A percentile compares a stretch with the other conserved stretches of the same genome.
Conservation (phyloP, 345 rosid genomes). For the Carallia brachiata region DNA sequence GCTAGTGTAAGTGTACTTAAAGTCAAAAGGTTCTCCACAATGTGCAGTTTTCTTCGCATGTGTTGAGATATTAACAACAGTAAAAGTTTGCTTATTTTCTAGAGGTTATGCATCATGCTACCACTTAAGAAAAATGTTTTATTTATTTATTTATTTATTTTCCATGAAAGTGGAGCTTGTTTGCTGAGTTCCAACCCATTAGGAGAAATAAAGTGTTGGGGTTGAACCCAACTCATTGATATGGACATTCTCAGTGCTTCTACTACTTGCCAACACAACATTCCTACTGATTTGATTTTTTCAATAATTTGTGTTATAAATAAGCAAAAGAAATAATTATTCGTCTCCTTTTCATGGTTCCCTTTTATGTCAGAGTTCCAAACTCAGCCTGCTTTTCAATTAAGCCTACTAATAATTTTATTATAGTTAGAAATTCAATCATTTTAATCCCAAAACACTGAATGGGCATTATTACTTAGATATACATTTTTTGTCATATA, state of each 20-base stretch:
- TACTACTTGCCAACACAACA: conserved; percentile 26
- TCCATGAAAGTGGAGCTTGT: conserved; percentile 22
- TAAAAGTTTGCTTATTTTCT: not conserved
- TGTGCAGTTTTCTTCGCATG: conserved; percentile 22
- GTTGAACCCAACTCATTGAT: conserved; percentile 44
- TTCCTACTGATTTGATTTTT: not conserved
- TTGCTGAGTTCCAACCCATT: conserved; percentile 11
- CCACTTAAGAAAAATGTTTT: conserved; percentile 18
- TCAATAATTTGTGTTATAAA: too few relatives aligned
- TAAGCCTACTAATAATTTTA: too few relatives aligned
- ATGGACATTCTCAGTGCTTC: conserved; percentile 31
- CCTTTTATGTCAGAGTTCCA: too few relatives aligned
- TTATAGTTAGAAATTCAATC: too few relatives aligned
- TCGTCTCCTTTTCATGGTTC: not conserved
- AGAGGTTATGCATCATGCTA: conserved; percentile 28
- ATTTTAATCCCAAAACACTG: too few relatives aligned
- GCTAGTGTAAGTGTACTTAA: not conserved
- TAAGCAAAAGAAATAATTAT: not conserved
- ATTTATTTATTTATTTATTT: not conserved
- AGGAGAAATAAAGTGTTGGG: conserved; percentile 23
- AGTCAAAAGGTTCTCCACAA: not conserved
- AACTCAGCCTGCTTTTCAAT: too few relatives aligned
- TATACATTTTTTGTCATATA: too few relatives aligned
- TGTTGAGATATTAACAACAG: conserved; percentile 14
- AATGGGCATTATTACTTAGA: too few relatives aligned